phyloP scores from a whole-genome alignment of 768 basidiomycete species.

The Fibroporia radiculosa region DNA sequence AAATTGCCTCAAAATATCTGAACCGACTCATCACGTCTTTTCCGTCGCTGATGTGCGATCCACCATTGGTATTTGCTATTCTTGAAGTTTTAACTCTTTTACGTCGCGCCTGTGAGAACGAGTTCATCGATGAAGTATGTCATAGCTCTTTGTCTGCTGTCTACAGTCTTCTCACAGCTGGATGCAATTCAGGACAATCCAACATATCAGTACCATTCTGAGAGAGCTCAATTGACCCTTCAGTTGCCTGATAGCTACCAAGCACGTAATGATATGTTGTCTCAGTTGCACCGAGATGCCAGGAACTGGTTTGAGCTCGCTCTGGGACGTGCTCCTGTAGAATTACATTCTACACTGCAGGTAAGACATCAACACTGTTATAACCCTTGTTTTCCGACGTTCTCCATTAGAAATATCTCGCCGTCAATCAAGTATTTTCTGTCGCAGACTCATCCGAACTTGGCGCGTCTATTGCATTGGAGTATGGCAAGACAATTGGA shows the following conservation, averaged over 20 bases:
- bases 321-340: slow-evolving; percentile 82
- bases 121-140: slow-evolving; percentile 80
- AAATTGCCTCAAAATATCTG: slow-evolving; percentile 76
- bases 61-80: slow-evolving; percentile 78
- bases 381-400: not conserved
- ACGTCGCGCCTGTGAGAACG: slow-evolving; percentile 82
- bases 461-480: slow-evolving; percentile 84
- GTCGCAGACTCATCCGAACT: slow-evolving; percentile 79
- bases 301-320: slow-evolving; percentile 83
- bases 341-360: slow-evolving; percentile 88
- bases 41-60: slow-evolving; percentile 91
- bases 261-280: slow-evolving; percentile 78
- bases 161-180: too few species aligned
- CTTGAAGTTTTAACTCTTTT: slow-evolving; percentile 88
- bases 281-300: slow-evolving; percentile 65
- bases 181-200: slow-evolving; percentile 90
- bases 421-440: slow-evolving; percentile 59
- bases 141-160: too few species aligned
- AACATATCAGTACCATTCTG: slow-evolving; percentile 73
- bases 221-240: slow-evolving; percentile 64
- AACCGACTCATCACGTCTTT: slow-evolving; percentile 84
- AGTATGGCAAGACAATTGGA: slow-evolving; percentile 76
- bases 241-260: slow-evolving; percentile 82
- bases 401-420: slow-evolving; percentile 76
- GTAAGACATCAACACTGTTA: slow-evolving; percentile 28